Evolutionary conservation across 768 basidiomycete species (phyloP).

Genomic region (Calvatia gigantea): DNA sequence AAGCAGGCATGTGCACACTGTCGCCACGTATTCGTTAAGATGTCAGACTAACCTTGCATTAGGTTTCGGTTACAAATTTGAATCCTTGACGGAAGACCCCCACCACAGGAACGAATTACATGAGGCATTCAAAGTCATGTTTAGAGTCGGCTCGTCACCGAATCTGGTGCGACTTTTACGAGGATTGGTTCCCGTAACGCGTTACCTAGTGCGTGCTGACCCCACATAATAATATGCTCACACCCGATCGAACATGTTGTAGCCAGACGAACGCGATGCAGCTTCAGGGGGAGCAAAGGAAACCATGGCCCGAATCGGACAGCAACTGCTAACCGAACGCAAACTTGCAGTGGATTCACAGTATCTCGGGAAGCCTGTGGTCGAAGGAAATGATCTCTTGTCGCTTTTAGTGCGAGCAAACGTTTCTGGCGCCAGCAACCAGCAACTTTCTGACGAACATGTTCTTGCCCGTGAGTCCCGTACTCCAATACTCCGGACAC

Average conservation of each 20-base stretch:
- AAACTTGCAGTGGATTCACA: slow-evolving; percentile 33
- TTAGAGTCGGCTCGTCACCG: slow-evolving; percentile 37
- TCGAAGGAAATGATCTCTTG: slow-evolving; percentile 51
- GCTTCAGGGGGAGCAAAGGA: slow-evolving; percentile 28
- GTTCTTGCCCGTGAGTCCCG: slow-evolving; percentile 48
- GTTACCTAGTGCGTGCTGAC: slow-evolving; percentile 29
- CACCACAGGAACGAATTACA: slow-evolving; percentile 45
- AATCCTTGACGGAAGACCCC: slow-evolving; percentile 21
- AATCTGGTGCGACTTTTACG: slow-evolving; percentile 29
- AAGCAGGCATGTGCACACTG: slow-evolving; percentile 42
- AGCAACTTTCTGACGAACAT: slow-evolving; percentile 59
- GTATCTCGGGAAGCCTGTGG: slow-evolving; percentile 24
- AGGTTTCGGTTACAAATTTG: slow-evolving; percentile 34
- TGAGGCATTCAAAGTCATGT: slow-evolving; percentile 50
- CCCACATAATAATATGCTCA: not conserved
- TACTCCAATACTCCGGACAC: not conserved
- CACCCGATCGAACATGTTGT: not conserved
- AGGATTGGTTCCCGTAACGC: slow-evolving; percentile 31
- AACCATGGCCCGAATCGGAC: slow-evolving; percentile 49
- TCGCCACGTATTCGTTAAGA: not conserved
- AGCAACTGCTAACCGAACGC: slow-evolving; percentile 37
- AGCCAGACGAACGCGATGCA: slow-evolving; percentile 30
- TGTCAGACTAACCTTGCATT: not conserved
- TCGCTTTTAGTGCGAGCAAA: slow-evolving; percentile 63
- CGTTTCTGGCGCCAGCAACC: slow-evolving; percentile 50